Conservation (phyloP, 202 grass and related monocot genomes). For the Carex arenaria region DNA sequence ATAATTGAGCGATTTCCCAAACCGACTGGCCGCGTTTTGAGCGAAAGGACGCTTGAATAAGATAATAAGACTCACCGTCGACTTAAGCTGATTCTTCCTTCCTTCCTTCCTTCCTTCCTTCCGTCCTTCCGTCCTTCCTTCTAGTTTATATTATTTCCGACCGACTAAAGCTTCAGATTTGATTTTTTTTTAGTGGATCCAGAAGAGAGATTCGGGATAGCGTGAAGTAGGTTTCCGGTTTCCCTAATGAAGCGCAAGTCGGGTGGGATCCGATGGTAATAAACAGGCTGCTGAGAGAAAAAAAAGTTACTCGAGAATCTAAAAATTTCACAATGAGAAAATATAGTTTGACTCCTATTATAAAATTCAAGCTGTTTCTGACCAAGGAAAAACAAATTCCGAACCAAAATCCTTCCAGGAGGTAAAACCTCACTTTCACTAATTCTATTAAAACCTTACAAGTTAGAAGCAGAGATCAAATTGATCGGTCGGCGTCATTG, state of each 20-base stretch:
- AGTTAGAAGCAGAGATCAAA: not conserved
- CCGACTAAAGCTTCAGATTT: not conserved
- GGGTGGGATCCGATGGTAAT: not conserved
- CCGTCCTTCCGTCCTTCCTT: not conserved
- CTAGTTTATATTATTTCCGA: not conserved
- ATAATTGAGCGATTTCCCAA: not conserved
- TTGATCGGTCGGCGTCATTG: not conserved
- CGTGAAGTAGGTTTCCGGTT: conserved; percentile 9
- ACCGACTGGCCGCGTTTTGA: not conserved
- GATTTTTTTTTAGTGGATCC: not conserved
- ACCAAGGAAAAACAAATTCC: no score
- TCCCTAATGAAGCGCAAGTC: not conserved
- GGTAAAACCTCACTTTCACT: not conserved
- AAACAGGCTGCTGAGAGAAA: not conserved
- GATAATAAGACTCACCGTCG: not conserved
- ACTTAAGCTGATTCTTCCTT: not conserved
- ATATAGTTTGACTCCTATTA: no score
- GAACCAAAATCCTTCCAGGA: no score
- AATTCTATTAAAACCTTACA: not conserved
- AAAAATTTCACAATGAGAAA: no score
- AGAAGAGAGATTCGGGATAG: not conserved
- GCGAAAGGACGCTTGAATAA: not conserved
- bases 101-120: not conserved
- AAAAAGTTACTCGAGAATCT: no score
- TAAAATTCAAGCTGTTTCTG: no score